Evolutionary conservation across 2,329 filamentous ascomycete genomes (phyloP).

Genomic region (Xylariaceae sp.): DNA sequence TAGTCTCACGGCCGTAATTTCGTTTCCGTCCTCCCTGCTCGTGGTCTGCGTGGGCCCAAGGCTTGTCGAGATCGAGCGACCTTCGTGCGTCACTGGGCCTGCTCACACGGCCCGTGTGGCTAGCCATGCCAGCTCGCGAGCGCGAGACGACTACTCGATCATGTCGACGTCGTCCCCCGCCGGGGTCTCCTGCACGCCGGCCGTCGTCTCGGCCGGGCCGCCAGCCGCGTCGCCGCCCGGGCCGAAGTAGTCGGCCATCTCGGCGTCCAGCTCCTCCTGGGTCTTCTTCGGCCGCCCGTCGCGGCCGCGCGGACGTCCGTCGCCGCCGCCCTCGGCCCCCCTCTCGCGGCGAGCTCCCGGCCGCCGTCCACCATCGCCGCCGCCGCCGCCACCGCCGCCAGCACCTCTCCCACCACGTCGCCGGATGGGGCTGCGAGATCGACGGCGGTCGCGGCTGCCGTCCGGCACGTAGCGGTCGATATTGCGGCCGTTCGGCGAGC

Average conservation of each 20-base stretch:
- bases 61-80: no score
- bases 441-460: conserved; percentile 37
- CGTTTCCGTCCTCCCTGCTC: no score
- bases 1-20: no score
- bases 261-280: conserved; percentile 85
- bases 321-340: conserved; percentile 20
- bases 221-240: conserved; percentile 31
- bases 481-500: conserved; percentile 53
- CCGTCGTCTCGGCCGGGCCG: conserved; percentile 28
- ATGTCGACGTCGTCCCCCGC: conserved; percentile 58
- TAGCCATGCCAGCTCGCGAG: no score
- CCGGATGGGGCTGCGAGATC: conserved; percentile 54
- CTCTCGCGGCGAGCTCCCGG: conserved; percentile 39
- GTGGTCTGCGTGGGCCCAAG: no score
- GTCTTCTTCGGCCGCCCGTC: conserved; percentile 71
- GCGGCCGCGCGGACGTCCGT: conserved; percentile 34
- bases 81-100: no score
- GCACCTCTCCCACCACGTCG: conserved; percentile 40
- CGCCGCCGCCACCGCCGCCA: neutral
- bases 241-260: conserved; percentile 92
- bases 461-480: conserved; percentile 77
- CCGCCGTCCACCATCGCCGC: conserved; percentile 31
- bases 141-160: conserved; percentile 56
- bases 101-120: no score
- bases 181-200: conserved; percentile 9